Base-by-base conservation (phyloP, 164 flowering plant species). In the Umbellularia californica region DNA sequence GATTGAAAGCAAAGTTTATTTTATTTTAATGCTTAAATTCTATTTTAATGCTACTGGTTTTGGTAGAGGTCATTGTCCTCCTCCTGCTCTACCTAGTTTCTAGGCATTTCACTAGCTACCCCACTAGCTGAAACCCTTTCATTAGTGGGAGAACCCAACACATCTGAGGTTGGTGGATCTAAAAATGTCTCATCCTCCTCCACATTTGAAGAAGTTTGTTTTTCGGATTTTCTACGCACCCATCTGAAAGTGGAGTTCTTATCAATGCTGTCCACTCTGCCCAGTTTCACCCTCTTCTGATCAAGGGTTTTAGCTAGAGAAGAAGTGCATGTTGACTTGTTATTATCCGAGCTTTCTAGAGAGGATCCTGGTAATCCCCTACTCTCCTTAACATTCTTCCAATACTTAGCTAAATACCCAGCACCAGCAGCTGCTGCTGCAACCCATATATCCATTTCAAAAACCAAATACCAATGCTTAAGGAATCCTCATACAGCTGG, bases 361-460 rank as follows among this genome's bases (percentile, higher is more conserved):
- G 78, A 73, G 25, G 74, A 66, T 28, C 74, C 82, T 6, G 81
- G 65, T 27, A 60, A 67, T 20, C 68, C 76, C 51, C 77, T 84
- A 58, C 66, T 75, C 71, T 87, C 85, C 30, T 60, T 82, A 1
- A 78, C 28, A 65, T 85, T 80, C 77, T 88, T 75, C 88, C 82
- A 83, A 71, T 78, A 77, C 77, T 88, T 90, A 13, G 89, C 83
- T 62, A 90, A 50, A 73, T 83, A 86, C 58, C 91, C 96, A 71
- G 92, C 90, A 69, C 89, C 88, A 66, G 94, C 89, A 60, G 89
- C 90, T 9, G 88, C 95, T 71, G 85, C 91, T 74, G 85, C 88
- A 66, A 90, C 80, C 96, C 90, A 88, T 67, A 85, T 72, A 78
- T 93, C 95, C 95, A 92, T 93, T 69, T 55, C n/a, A 7, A 15